phyloP scores from a whole-genome alignment of 1,284 basidiomycete species.

The Trichosporon sp. region DNA sequence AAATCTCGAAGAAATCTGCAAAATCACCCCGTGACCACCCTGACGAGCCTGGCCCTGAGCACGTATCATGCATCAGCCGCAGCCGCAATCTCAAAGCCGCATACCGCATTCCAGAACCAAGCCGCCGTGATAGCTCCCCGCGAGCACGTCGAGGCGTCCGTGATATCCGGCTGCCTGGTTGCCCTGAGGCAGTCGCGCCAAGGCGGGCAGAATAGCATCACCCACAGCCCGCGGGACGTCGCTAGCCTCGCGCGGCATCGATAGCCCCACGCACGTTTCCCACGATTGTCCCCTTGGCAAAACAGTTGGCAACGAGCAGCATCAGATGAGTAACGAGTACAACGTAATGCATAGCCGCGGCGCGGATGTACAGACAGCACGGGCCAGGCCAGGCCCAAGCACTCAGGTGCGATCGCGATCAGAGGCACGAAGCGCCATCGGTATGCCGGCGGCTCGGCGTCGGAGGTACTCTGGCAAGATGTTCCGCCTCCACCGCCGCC shows the following conservation, averaged over 20 bases:
- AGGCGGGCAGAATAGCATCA: too few species aligned
- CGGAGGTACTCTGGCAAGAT: background rate
- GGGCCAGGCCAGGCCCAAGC: background rate
- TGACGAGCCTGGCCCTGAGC: background rate
- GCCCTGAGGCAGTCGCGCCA: too few species aligned
- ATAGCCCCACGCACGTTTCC: too few species aligned
- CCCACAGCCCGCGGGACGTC: too few species aligned
- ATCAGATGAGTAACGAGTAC: background rate
- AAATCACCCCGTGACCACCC: background rate
- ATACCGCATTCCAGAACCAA: background rate
- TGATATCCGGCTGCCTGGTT: background rate
- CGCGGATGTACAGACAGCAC: too few species aligned
- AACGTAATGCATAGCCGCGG: background rate
- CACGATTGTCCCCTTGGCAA: too few species aligned
- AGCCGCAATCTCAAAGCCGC: background rate
- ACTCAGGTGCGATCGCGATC: too few species aligned
- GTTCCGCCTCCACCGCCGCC: too few species aligned
- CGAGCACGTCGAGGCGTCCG: background rate
- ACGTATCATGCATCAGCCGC: background rate
- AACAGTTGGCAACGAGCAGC: background rate
- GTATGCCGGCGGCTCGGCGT: background rate
- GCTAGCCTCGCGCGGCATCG: too few species aligned
- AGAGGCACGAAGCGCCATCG: too few species aligned
- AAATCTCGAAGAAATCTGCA: background rate
- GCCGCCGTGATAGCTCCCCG: background rate